phyloP scores from a whole-genome alignment of 805 yeast species.

The Candida maltosa region DNA sequence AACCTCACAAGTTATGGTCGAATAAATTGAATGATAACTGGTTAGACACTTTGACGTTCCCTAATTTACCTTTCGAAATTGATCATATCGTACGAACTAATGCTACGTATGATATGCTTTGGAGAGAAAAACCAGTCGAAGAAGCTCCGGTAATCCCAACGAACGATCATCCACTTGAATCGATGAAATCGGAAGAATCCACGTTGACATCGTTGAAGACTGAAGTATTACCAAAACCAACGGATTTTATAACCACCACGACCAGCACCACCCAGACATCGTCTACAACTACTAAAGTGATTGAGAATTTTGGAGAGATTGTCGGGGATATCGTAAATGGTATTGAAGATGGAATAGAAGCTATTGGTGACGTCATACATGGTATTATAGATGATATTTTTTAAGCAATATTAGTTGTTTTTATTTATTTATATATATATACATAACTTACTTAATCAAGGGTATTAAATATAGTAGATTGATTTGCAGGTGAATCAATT shows the following conservation, averaged over 20 bases:
- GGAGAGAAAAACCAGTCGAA: slow-evolving; percentile 17
- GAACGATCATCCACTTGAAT: slow-evolving; percentile 20
- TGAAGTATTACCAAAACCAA: slow-evolving; percentile 22
- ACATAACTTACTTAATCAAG: neutral
- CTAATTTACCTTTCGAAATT: slow-evolving; percentile 45
- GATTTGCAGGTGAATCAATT: slow-evolving; percentile 9
- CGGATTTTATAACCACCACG: slow-evolving; percentile 15
- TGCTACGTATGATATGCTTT: slow-evolving; percentile 51
- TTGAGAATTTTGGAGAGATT: slow-evolving; percentile 5
- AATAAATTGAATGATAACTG: slow-evolving; percentile 36
- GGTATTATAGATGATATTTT: slow-evolving; percentile 12
- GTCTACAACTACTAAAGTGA: slow-evolving; percentile 3
- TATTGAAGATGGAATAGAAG: slow-evolving; percentile 15
- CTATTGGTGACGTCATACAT: slow-evolving; percentile 14
- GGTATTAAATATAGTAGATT: neutral
- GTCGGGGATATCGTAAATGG: slow-evolving; percentile 14
- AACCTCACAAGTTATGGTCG: slow-evolving; percentile 24
- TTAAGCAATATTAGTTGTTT: too few relatives aligned
- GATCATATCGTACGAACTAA: slow-evolving; percentile 39
- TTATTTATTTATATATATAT: too few relatives aligned
- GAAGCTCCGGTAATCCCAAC: slow-evolving; percentile 10
- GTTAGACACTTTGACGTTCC: slow-evolving; percentile 47
- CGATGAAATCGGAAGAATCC: slow-evolving; percentile 22
- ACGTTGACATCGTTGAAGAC: slow-evolving; percentile 13
- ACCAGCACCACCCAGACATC: neutral